These are phyloP conservation scores for Aspergillus sp. DNA, from an alignment of 2,329 filamentous ascomycete genomes.

Conservation along the genomic window DNA sequence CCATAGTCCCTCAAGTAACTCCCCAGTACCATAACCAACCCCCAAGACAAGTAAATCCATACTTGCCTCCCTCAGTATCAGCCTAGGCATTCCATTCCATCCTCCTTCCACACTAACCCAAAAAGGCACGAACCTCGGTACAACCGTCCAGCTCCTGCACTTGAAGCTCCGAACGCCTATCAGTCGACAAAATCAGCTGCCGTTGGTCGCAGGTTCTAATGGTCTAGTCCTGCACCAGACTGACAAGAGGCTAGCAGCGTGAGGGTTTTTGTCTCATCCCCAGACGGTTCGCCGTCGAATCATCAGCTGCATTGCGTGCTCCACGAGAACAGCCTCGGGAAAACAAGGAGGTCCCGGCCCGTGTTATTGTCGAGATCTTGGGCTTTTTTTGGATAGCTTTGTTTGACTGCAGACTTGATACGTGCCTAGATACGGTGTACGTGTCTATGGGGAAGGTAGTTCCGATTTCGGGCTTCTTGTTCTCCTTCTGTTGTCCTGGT, in stretches of 20 bases:
- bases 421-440: too few relatives aligned
- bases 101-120: not conserved
- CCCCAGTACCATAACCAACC: not conserved
- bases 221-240: too few relatives aligned
- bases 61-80: not conserved
- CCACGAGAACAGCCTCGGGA: slow-evolving; percentile 32
- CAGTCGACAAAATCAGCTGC: not conserved
- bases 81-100: slow-evolving; percentile 1
- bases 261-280: not conserved
- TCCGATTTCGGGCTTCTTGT: not conserved
- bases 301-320: not conserved
- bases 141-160: slow-evolving; percentile 7
- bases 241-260: not conserved
- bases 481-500: too few relatives aligned
- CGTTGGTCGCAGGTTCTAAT: not conserved
- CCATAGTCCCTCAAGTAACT: not conserved
- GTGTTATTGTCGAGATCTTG: slow-evolving; percentile 11
- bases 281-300: not conserved
- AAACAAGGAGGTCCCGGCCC: slow-evolving; percentile 23
- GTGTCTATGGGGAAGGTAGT: not conserved
- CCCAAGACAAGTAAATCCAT: not conserved
- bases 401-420: too few relatives aligned
- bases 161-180: not conserved
- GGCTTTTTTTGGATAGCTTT: too few relatives aligned
- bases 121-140: slow-evolving; percentile 8